These are phyloP conservation scores for Sclerotinia glacialis DNA, from an alignment of 2,329 filamentous ascomycete species.

Conservation along the genomic window DNA sequence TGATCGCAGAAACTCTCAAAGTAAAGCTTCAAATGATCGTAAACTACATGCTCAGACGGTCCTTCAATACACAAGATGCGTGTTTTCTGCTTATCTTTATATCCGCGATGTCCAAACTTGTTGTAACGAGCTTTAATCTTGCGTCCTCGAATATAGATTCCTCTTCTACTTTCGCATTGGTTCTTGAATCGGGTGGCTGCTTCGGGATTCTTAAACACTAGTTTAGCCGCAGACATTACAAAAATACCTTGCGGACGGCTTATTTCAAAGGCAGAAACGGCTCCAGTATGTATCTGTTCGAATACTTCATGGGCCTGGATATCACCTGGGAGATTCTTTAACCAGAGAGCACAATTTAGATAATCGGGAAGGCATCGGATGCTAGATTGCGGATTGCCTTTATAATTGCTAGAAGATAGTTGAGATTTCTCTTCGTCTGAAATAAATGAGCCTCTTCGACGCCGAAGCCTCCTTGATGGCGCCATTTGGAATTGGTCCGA, in stretches of 20 bases:
- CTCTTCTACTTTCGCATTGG: neutral
- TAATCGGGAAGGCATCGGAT: neutral
- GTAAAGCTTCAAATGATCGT: neutral
- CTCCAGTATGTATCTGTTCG: neutral
- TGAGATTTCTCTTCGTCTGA: neutral
- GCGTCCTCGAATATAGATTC: neutral
- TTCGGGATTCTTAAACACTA: neutral
- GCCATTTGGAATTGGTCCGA: neutral
- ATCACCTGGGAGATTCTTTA: neutral
- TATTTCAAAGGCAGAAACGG: neutral
- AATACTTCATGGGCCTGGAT: neutral
- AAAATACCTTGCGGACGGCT: neutral
- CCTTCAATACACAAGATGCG: neutral
- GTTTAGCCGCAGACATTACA: neutral
- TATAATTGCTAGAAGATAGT: neutral
- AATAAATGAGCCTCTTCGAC: neutral
- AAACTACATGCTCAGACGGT: neutral
- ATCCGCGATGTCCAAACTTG: neutral
- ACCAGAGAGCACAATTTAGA: neutral
- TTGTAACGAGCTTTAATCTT: neutral
- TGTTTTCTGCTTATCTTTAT: neutral
- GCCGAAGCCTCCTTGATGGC: neutral
- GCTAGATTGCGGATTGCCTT: neutral
- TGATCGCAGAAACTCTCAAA: slow-evolving; percentile 4
- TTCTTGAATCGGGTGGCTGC: neutral